A percentile compares a stretch with the other conserved stretches of the same genome.
phyloP scores from a whole-genome alignment of 371 early-diverging fungal species.

The Funneliformis caledonium region DNA sequence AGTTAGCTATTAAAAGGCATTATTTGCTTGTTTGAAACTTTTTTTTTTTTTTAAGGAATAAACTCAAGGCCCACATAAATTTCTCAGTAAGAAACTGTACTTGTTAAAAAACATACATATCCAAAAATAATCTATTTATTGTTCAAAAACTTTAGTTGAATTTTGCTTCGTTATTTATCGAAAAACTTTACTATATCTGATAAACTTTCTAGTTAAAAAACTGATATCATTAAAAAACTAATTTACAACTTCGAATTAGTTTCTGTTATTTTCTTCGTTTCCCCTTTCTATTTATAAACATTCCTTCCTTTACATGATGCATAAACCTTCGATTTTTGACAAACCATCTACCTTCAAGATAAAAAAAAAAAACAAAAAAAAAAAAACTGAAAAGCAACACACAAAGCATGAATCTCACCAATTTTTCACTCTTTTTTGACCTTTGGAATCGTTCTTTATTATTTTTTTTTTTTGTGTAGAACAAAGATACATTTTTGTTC shows the following conservation, averaged over 20 bases:
- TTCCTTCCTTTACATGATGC: slow-evolving; percentile 3
- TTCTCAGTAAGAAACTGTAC: slow-evolving; percentile 6
- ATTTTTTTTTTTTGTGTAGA: slow-evolving; percentile 30
- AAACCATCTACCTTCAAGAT: slow-evolving; percentile 28
- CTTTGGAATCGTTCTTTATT: slow-evolving; percentile 19
- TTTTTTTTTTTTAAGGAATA: neutral
- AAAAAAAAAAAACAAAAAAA: neutral
- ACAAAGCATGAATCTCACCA: slow-evolving; percentile 31
- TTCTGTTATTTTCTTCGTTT: neutral
- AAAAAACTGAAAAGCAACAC: neutral
- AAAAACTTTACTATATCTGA: slow-evolving; percentile 3
- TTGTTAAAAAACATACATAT: slow-evolving; percentile 7
- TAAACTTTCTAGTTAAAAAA: slow-evolving; percentile 28
- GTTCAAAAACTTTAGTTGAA: slow-evolving; percentile 14
- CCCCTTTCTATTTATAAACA: slow-evolving; percentile 25
- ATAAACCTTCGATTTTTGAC: neutral
- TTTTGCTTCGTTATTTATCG: slow-evolving; percentile 8
- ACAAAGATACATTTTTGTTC: slow-evolving; percentile 8
- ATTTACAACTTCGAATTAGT: slow-evolving; percentile 3
- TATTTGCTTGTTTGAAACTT: slow-evolving; percentile 8
- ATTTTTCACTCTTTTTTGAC: slow-evolving; percentile 37
- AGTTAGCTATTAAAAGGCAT: neutral
- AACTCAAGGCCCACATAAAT: neutral
- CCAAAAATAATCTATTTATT: neutral
- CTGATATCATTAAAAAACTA: slow-evolving; percentile 5